Evolutionary conservation across 2,329 filamentous ascomycete genomes (phyloP).

Genomic region (Plectosphaerella sp.): DNA sequence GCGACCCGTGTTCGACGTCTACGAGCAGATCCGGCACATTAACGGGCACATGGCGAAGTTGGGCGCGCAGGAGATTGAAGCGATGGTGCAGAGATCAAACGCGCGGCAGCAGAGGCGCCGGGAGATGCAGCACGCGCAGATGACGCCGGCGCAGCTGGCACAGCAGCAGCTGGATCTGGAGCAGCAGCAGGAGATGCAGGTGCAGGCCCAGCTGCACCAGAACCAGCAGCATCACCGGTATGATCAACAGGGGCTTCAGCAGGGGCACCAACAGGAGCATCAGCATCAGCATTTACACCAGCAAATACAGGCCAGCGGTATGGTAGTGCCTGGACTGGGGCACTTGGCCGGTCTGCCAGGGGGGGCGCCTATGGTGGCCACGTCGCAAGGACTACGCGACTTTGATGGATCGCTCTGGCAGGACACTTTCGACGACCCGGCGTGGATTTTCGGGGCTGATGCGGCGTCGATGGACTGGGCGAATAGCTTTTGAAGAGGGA

Average conservation of each 20-base stretch:
- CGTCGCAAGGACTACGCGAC: constrained; percentile 15
- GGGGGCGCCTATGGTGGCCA: background rate
- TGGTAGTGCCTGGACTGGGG: background rate
- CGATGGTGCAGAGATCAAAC: background rate
- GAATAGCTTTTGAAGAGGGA: background rate
- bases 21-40: constrained; percentile 8
- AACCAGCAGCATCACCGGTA: background rate
- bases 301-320: background rate
- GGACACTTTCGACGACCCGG: constrained; percentile 5
- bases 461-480: constrained; percentile 10
- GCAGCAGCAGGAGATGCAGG: background rate
- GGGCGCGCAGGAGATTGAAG: constrained; percentile 8
- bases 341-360: background rate
- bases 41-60: constrained; percentile 6
- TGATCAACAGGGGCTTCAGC: background rate
- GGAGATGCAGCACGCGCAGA: background rate
- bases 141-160: background rate
- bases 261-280: background rate
- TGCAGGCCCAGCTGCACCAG: background rate
- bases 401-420: constrained; percentile 16
- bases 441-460: constrained; percentile 5
- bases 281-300: background rate
- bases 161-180: background rate
- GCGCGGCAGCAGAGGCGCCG: background rate
- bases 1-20: constrained; percentile 6